Base-by-base conservation (phyloP, 768 basidiomycete genomes). In the Coprinellus aureogranulatus region DNA sequence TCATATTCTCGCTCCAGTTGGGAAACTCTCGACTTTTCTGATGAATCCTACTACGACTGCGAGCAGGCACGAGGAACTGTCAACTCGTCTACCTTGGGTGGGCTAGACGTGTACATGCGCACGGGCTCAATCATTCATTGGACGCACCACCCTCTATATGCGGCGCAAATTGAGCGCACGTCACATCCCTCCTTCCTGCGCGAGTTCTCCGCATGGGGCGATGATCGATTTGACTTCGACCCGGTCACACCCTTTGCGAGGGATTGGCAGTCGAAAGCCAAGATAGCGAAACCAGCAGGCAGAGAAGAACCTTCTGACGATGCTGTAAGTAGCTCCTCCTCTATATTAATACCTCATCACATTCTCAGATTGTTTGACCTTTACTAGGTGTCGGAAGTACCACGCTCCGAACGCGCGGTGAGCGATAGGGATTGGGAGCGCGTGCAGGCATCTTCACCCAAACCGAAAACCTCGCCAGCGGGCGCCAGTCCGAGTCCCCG, bases 101-200 rank as follows among this genome's bases (percentile, higher is more conserved):
- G 50, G 22, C 22, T 52, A 10, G 50, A 52, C 22, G 50, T 52
- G 9, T 52, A 52, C 30, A 52, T 52, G 11, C 50, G 50, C 10
- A 52, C 50, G 31, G 50, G 50, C 10, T 52, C 50, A 20, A 52
- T 52, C 18, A 37, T 52, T 39, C 16, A 52, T 25, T 52, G 50
- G 50, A 52, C 50, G 18, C 50, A 52, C 20, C 50, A 37, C 50
- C 50, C 50, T n/a, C 50, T 37, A 26, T 52, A 52, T 22, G 30
- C 30, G 4, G 50, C 50, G n/a, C 30, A 23, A 37, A 52, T 52
- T 25, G 50, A 39, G 12, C 50, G 30, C n/a, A 6, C 10, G 14
- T 52, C 50, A 14, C 50, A 52, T 16, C 16, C 18, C 12, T 52
- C 50, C 34, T 52, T 52, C 50, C 34, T 52, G 31, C 28, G 50